These are phyloP conservation scores for Cercospora canescens DNA, from an alignment of 2,329 filamentous ascomycete species.

Conservation along the genomic window DNA sequence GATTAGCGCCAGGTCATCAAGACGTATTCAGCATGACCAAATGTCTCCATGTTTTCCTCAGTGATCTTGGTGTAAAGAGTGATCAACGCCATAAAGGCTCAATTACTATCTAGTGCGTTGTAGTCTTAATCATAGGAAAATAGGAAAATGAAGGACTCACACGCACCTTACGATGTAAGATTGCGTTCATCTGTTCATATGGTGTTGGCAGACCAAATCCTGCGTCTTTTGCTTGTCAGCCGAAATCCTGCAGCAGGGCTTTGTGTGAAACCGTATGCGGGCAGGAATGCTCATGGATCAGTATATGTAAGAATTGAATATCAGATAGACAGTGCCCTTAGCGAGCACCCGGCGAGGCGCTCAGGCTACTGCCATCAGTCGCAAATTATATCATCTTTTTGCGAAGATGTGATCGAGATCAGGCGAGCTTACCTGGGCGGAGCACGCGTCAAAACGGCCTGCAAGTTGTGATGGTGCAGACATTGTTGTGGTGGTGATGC, in stretches of 20 bases:
- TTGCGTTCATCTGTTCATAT: not conserved
- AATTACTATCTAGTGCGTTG: slow-evolving; percentile 57
- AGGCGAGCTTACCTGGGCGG: slow-evolving; percentile 11
- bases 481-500: slow-evolving; percentile 10
- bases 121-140: slow-evolving; percentile 64
- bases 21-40: not conserved
- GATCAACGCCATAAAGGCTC: slow-evolving; percentile 37
- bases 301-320: slow-evolving; percentile 99
- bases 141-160: slow-evolving; percentile 10
- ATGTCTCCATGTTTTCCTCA: slow-evolving; percentile 28
- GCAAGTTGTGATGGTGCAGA: slow-evolving; percentile 7
- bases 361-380: slow-evolving; percentile 87
- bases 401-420: not conserved
- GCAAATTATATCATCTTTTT: slow-evolving; percentile 98
- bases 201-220: not conserved
- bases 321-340: slow-evolving; percentile 73
- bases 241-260: not conserved
- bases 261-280: not conserved
- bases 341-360: slow-evolving; percentile 87
- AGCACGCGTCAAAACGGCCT: not conserved
- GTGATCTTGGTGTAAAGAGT: slow-evolving; percentile 43
- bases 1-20: not conserved
- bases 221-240: slow-evolving; percentile 1
- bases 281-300: slow-evolving; percentile 53
- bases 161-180: not conserved